Evolutionary conservation across 257 asterid genomes (phyloP), one percentile per base, ranked within the genome.

Genomic region (Gentiana straminea): DNA sequence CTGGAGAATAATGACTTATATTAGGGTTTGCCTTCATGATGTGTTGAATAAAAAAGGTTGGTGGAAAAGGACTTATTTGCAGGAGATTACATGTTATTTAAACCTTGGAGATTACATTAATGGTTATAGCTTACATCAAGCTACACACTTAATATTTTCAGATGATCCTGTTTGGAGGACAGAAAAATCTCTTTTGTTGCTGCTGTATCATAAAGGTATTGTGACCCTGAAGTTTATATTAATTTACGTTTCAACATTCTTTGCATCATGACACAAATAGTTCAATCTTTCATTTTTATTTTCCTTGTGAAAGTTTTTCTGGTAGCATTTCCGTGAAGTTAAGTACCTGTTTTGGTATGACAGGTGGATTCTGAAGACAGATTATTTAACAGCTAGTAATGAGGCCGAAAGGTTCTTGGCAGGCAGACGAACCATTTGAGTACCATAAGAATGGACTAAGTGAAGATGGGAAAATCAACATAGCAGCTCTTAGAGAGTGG

Each of bases 281-380:
- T 43, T 54, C 49, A 0, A 32, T 24, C 24, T 24, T 24, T 24
- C 24, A 24, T 24, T 24, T 24, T 24, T 24, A 24, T 24, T 24
- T 24, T 24, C 24, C 24, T 24, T 24, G 24, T 24, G 24, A 24
- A 24, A 24, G 24, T 24, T 24, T 24, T 24, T 24, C 24, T 24
- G 24, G 24, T 24, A 24, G 24, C 24, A 24, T 24, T 24, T 24
- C 24, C 24, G 24, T 24, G 24, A 24, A 24, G 24, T 0, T 24
- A 24, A 24, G 24, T 24, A 24, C 24, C 24, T 24, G 24, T 51
- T 57, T 39, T 68, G 59, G 24, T 66, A 59, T 68, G 73, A 73
- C 92, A 91, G 98, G 69, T 91, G 98, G 98, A 80, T 91, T 68
- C 80, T 91, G 68, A 87, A 81, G 79, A 79, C 86, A 3, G 98